Evolutionary conservation across 352 stramenopile species (phyloP).

Genomic region (Pythium monospermum): DNA sequence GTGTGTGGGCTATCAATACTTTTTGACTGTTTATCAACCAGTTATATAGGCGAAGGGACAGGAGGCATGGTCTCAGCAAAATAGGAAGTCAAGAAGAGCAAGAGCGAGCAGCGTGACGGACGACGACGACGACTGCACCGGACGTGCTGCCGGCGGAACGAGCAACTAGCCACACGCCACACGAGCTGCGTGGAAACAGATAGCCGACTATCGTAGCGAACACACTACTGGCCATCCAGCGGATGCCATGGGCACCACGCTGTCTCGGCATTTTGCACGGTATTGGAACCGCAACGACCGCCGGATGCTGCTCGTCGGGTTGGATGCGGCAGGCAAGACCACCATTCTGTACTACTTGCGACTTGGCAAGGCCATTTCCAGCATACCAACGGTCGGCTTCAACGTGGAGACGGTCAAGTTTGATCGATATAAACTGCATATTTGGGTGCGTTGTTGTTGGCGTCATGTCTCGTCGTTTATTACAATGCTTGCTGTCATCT

Average conservation of each 20-base stretch:
- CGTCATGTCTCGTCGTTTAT: too few relatives aligned
- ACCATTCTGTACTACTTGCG: constrained; percentile 80
- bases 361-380: constrained; percentile 69
- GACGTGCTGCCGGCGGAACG: too few relatives aligned
- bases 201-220: too few relatives aligned
- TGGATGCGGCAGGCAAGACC: constrained; percentile 76
- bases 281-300: constrained; percentile 78
- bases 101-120: too few relatives aligned
- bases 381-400: constrained; percentile 78
- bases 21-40: background rate
- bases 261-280: constrained; percentile 60
- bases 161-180: too few relatives aligned
- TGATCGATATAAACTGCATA: constrained; percentile 68
- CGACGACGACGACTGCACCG: too few relatives aligned
- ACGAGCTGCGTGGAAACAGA: too few relatives aligned
- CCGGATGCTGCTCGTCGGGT: constrained; percentile 63
- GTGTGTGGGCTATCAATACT: constrained; percentile 14
- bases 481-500: too few relatives aligned
- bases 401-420: constrained; percentile 79
- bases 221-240: too few relatives aligned
- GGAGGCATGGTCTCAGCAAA: too few relatives aligned
- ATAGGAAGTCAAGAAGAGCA: too few relatives aligned
- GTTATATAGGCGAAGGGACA: too few relatives aligned
- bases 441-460: constrained; percentile 75
- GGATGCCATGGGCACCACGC: constrained; percentile 63